Evolutionary conservation across 441 rosid genomes (phyloP).

Genomic region (Erodium trifolium): DNA sequence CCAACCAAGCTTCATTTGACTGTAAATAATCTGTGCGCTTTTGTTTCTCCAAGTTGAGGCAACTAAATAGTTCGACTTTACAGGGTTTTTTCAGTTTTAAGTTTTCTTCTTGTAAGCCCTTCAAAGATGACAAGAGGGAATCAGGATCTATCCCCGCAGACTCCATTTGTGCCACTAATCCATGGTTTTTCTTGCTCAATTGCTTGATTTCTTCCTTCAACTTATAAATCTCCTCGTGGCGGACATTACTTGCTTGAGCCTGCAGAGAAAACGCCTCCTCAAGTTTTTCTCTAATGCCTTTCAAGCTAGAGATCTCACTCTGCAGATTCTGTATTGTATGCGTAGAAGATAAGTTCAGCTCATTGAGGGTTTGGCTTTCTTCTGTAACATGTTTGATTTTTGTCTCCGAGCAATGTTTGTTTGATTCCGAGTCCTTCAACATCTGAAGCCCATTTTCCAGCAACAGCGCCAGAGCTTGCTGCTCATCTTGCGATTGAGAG

Average conservation of each 20-base stretch:
- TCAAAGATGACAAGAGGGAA: constrained; percentile 36
- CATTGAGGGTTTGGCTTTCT: constrained; percentile 41
- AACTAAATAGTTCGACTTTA: no score
- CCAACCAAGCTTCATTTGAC: constrained; percentile 56
- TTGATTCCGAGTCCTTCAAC: constrained; percentile 52
- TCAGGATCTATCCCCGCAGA: constrained; percentile 46
- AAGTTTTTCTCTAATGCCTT: constrained; percentile 48
- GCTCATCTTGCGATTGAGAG: constrained; percentile 62
- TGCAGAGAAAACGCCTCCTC: constrained; percentile 46
- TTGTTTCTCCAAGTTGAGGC: no score
- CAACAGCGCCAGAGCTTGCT: constrained; percentile 38
- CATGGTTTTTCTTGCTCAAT: constrained; percentile 36
- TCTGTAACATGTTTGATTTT: constrained; percentile 35
- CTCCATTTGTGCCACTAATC: constrained; percentile 37
- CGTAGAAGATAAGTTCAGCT: constrained; percentile 41
- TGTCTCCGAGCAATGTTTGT: constrained; percentile 39
- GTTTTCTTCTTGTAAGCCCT: constrained; percentile 49
- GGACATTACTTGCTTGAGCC: constrained; percentile 33
- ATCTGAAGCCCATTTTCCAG: constrained; percentile 48
- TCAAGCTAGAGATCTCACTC: constrained; percentile 42
- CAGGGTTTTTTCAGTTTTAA: constrained; percentile 38
- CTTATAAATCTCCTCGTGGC: constrained; percentile 40
- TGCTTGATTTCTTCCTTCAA: constrained; percentile 39
- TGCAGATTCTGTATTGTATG: constrained; percentile 35
- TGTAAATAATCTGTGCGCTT: constrained; percentile 41